Conservation (phyloP, 1,284 basidiomycete genomes). For the Cryptococcus sp. region DNA sequence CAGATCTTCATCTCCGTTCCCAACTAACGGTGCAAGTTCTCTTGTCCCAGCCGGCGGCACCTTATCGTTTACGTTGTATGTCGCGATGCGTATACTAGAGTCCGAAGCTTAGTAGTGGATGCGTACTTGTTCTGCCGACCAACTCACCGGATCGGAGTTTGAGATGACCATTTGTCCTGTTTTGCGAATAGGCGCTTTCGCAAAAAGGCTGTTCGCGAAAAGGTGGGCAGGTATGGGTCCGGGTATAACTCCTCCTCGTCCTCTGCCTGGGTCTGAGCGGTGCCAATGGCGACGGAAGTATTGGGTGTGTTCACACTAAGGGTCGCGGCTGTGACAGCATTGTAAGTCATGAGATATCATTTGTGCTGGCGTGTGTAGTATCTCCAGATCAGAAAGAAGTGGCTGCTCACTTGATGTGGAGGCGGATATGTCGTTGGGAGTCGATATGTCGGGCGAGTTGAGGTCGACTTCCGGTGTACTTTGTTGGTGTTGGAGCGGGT, state of each 20-base stretch:
- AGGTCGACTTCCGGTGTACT: constrained; percentile 16
- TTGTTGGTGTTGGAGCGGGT: constrained; percentile 23
- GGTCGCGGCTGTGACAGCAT: not conserved
- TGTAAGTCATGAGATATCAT: not conserved
- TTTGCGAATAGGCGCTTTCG: constrained; percentile 36
- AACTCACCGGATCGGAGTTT: constrained; percentile 19
- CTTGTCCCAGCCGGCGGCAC: constrained; percentile 41
- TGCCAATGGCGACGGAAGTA: constrained; percentile 1
- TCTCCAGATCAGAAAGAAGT: not conserved
- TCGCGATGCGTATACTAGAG: constrained; percentile 39
- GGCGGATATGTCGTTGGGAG: constrained; percentile 5
- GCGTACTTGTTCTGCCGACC: not conserved
- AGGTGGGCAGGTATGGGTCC: constrained; percentile 36
- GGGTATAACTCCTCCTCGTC: constrained; percentile 24
- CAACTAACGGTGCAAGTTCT: constrained; percentile 40
- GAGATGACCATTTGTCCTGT: constrained; percentile 36
- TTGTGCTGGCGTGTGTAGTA: not conserved
- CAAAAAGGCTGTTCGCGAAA: constrained; percentile 35
- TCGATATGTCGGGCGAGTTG: constrained; percentile 8
- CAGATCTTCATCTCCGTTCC: constrained; percentile 42
- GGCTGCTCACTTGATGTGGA: constrained; percentile 8
- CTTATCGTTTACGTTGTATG: constrained; percentile 51
- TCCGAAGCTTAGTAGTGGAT: not conserved
- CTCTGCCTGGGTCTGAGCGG: not conserved
- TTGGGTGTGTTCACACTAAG: constrained; percentile 13